These are phyloP conservation scores for Setaria viridis DNA, from an alignment of 202 grass and related monocot genomes.

Conservation along the genomic window DNA sequence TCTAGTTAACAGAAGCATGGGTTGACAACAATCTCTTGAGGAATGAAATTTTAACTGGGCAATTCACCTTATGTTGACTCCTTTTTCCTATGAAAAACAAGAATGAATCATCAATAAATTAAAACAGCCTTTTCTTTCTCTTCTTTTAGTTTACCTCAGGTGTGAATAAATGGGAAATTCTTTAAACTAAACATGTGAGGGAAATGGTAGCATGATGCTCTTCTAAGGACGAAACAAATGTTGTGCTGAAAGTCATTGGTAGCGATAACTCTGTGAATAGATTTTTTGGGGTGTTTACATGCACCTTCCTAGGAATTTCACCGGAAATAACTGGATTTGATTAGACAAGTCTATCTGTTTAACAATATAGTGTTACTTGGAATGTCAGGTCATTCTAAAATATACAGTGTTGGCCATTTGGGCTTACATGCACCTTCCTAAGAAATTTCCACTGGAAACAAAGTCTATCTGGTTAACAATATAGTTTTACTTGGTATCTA, in stretches of 20 bases:
- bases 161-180: background rate
- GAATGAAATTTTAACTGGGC: background rate
- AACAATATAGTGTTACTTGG: background rate
- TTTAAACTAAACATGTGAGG: background rate
- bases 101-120: background rate
- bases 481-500: background rate
- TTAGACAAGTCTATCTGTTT: background rate
- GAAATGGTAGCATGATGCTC: background rate
- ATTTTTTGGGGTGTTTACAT: background rate
- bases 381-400: background rate
- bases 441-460: background rate
- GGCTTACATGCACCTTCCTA: background rate
- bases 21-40: too few species aligned
- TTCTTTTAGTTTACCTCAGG: background rate
- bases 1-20: too few species aligned
- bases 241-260: background rate
- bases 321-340: background rate
- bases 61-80: background rate
- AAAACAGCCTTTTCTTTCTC: background rate
- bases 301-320: constrained; percentile 7
- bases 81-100: background rate
- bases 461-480: background rate
- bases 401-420: background rate
- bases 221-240: background rate
- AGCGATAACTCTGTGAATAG: background rate